These are phyloP conservation scores for Penicillium alfredii DNA, from an alignment of 495 filamentous ascomycete species.

Conservation along the genomic window DNA sequence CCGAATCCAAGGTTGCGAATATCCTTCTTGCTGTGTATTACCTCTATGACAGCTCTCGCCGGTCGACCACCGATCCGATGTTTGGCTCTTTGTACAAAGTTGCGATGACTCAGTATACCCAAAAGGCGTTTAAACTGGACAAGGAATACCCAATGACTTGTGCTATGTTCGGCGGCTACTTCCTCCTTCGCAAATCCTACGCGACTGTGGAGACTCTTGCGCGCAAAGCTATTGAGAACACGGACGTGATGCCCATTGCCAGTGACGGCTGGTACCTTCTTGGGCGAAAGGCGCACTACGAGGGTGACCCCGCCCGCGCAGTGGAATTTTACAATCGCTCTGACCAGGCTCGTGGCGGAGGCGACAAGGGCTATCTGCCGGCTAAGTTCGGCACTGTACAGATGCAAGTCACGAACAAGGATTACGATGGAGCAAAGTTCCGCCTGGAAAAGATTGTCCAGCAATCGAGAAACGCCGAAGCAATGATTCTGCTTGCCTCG, in stretches of 20 bases:
- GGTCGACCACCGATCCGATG: conserved; percentile 66
- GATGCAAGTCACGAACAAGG: conserved; percentile 73
- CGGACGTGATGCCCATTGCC: conserved; percentile 89
- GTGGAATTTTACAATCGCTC: conserved; percentile 78
- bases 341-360: conserved; percentile 81
- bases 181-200: conserved; percentile 70
- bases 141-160: conserved; percentile 88
- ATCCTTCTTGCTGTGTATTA: conserved; percentile 85
- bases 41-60: conserved; percentile 72
- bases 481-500: conserved; percentile 82
- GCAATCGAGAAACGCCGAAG: conserved; percentile 77
- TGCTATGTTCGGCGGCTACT: conserved; percentile 81
- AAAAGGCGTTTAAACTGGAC: conserved; percentile 91
- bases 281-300: conserved; percentile 80
- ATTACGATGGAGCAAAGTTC: conserved; percentile 88
- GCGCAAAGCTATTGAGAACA: conserved; percentile 88
- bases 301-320: conserved; percentile 59
- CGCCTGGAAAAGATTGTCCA: conserved; percentile 89
- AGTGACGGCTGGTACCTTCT: conserved; percentile 96
- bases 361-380: conserved; percentile 80
- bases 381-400: conserved; percentile 92
- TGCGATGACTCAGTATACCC: conserved; percentile 89
- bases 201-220: conserved; percentile 76
- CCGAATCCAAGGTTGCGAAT: conserved; percentile 84
- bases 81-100: conserved; percentile 82